These are phyloP conservation scores for Russula brevipes DNA, from an alignment of 768 basidiomycete genomes.

Conservation along the genomic window DNA sequence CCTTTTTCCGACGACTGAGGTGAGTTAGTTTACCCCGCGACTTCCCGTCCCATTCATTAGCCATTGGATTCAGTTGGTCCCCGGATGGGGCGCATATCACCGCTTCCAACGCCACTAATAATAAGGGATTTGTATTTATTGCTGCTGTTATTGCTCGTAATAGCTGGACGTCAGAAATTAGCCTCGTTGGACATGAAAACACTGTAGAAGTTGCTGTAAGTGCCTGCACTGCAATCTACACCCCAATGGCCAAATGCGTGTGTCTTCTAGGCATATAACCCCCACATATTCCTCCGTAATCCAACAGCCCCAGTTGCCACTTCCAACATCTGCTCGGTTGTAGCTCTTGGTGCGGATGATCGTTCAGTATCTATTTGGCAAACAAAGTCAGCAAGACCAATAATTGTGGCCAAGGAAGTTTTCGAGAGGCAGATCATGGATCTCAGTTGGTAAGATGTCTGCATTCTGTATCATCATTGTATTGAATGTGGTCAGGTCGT, in stretches of 20 bases:
- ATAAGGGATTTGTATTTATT: constrained; percentile 93
- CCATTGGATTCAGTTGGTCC: constrained; percentile 67
- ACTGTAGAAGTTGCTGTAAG: constrained; percentile 92
- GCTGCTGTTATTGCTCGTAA: constrained; percentile 91
- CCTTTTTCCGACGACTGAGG: constrained; percentile 91
- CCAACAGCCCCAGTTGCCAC: constrained; percentile 61
- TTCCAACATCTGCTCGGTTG: constrained; percentile 83
- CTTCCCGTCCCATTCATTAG: not conserved
- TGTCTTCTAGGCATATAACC: constrained; percentile 74
- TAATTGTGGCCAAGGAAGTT: constrained; percentile 90
- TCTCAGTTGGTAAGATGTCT: constrained; percentile 71
- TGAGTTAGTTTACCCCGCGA: constrained; percentile 28
- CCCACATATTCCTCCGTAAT: constrained; percentile 86
- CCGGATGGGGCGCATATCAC: constrained; percentile 99
- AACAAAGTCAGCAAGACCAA: constrained; percentile 83
- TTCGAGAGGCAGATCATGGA: constrained; percentile 96
- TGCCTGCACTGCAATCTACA: constrained; percentile 10
- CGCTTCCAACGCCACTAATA: constrained; percentile 95
- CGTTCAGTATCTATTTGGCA: constrained; percentile 95
- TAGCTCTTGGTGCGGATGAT: constrained; percentile 92
- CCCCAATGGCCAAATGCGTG: not conserved
- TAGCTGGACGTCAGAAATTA: constrained; percentile 87
- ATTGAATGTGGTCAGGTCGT: constrained; percentile 55
- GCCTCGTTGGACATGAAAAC: constrained; percentile 94
- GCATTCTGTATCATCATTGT: not conserved